A percentile compares a stretch with the other conserved stretches of the same genome.
phyloP scores from a whole-genome alignment of 1,139 yeast genomes.

The Debaryomyces udenii region DNA sequence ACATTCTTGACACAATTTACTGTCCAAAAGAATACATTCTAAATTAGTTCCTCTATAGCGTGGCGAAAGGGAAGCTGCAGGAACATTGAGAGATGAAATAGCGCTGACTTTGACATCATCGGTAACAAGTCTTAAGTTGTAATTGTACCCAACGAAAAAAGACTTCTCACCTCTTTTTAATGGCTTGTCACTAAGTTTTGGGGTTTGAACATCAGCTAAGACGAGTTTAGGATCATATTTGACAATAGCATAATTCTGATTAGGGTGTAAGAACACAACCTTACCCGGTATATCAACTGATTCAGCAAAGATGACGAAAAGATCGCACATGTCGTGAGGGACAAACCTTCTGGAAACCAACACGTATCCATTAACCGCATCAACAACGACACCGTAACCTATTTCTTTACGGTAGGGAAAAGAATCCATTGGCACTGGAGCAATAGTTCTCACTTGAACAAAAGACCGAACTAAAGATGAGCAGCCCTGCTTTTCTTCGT shows the following conservation, averaged over 20 bases:
- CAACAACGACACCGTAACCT: constrained; percentile 80
- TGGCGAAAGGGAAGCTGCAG: constrained; percentile 69
- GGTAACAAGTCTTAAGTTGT: constrained; percentile 67
- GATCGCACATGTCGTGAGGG: constrained; percentile 85
- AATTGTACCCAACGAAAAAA: constrained; percentile 78
- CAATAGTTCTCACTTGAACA: constrained; percentile 65
- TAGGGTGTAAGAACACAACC: constrained; percentile 85
- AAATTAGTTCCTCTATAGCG: constrained; percentile 85
- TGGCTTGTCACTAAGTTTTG: constrained; percentile 59
- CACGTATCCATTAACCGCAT: constrained; percentile 77
- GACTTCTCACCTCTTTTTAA: constrained; percentile 76
- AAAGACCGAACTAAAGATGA: constrained; percentile 55
- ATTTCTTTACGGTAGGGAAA: constrained; percentile 62
- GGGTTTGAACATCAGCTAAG: constrained; percentile 54
- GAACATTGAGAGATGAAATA: constrained; percentile 72
- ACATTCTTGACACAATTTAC: constrained; percentile 72
- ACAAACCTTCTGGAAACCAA: constrained; percentile 77
- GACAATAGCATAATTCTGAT: constrained; percentile 81
- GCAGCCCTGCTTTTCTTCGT: constrained; percentile 47
- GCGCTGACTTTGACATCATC: constrained; percentile 80
- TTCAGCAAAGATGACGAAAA: constrained; percentile 80
- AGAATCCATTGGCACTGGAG: constrained; percentile 77
- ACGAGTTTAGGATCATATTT: constrained; percentile 75
- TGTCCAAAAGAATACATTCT: constrained; percentile 77
- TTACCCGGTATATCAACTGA: constrained; percentile 80